phyloP scores from a whole-genome alignment of 2,329 filamentous ascomycete genomes.

The Cordyceps tenuipes region DNA sequence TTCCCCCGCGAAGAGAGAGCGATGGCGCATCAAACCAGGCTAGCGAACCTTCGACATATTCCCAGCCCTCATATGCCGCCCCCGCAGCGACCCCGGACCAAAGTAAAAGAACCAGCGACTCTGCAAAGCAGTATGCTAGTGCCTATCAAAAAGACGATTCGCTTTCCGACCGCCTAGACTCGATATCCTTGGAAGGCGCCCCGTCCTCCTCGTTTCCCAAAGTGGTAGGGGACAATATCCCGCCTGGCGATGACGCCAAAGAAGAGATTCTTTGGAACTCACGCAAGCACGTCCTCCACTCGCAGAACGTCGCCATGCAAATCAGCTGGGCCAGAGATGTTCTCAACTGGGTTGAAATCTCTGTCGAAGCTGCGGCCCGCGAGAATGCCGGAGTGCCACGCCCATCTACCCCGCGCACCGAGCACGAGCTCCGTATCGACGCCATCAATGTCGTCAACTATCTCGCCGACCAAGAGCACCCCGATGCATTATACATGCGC shows the following conservation, averaged over 20 bases:
- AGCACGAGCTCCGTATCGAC: slow-evolving; percentile 81
- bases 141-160: slow-evolving; percentile 31
- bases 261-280: slow-evolving; percentile 83
- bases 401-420: slow-evolving; percentile 72
- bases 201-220: slow-evolving; percentile 87
- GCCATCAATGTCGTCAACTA: slow-evolving; percentile 89
- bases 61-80: slow-evolving; percentile 22
- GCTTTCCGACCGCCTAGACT: slow-evolving; percentile 29
- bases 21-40: slow-evolving; percentile 10
- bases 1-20: slow-evolving; percentile 16
- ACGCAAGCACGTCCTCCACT: slow-evolving; percentile 75
- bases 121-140: slow-evolving; percentile 15
- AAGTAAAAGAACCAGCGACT: neutral
- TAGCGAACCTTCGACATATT: slow-evolving; percentile 15
- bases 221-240: slow-evolving; percentile 78
- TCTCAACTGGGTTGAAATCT: slow-evolving; percentile 78
- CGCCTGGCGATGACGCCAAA: slow-evolving; percentile 88
- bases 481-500: slow-evolving; percentile 86
- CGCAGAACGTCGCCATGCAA: slow-evolving; percentile 93
- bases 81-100: slow-evolving; percentile 30
- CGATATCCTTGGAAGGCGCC: slow-evolving; percentile 40
- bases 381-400: slow-evolving; percentile 47
- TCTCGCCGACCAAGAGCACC: slow-evolving; percentile 82
- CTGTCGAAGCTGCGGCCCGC: slow-evolving; percentile 66
- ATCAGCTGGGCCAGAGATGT: slow-evolving; percentile 94